These are phyloP conservation scores for Prunus yedoensis DNA, from an alignment of 331 rosid species.

Conservation along the genomic window DNA sequence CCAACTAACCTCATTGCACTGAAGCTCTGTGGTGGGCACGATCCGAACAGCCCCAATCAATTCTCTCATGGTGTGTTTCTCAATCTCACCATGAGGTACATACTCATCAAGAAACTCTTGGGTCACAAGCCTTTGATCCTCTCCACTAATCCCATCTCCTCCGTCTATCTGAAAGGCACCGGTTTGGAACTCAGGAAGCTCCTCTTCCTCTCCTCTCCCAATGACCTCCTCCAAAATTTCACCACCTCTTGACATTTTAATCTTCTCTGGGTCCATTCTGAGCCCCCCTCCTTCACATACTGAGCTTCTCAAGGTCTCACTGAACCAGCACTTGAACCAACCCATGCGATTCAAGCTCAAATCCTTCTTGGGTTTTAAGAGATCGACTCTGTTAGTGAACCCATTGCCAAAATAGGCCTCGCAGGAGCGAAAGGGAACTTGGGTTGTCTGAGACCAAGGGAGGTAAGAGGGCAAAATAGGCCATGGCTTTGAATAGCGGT, in stretches of 20 bases:
- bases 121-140: constrained; percentile 34
- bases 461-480: constrained; percentile 76
- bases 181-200: constrained; percentile 53
- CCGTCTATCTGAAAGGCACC: constrained; percentile 83
- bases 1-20: constrained; percentile 63
- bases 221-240: constrained; percentile 61
- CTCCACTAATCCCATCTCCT: constrained; percentile 36
- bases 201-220: constrained; percentile 74
- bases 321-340: constrained; percentile 81
- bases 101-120: constrained; percentile 42
- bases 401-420: constrained; percentile 92
- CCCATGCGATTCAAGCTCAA: constrained; percentile 26
- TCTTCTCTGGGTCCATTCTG: constrained; percentile 64
- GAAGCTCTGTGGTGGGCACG: constrained; percentile 48
- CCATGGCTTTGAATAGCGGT: constrained; percentile 64
- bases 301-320: constrained; percentile 72
- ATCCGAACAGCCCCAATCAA: constrained; percentile 54
- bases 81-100: constrained; percentile 53
- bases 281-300: constrained; percentile 76
- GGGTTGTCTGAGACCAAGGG: constrained; percentile 54
- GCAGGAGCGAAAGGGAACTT: constrained; percentile 46
- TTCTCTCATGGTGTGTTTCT: constrained; percentile 70
- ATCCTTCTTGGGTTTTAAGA: constrained; percentile 5
- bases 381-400: constrained; percentile 51
- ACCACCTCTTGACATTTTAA: constrained; percentile 66